Evolutionary conservation across 805 yeast species (phyloP).

Genomic region (Starmerella powellii): DNA sequence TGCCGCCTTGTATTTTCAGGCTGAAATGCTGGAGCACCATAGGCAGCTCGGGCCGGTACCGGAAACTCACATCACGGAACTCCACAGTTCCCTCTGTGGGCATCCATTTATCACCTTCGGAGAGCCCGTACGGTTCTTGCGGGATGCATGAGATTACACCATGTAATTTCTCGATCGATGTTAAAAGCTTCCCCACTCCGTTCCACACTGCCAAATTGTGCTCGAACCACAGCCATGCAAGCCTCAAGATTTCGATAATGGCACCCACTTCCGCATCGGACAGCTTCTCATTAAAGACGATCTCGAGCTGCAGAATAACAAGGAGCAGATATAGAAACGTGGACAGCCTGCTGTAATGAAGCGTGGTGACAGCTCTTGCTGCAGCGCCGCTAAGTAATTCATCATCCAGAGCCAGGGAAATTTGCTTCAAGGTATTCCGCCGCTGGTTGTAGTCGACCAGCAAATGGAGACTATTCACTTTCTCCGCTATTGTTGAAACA

Average conservation of each 20-base stretch:
- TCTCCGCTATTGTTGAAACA: slow-evolving; percentile 1
- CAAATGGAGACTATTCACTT: slow-evolving; percentile 2
- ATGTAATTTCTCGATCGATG: slow-evolving; percentile 32
- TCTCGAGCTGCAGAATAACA: background rate
- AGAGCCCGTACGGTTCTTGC: background rate
- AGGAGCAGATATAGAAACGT: background rate
- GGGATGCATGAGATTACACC: background rate
- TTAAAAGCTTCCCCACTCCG: background rate
- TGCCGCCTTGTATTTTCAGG: slow-evolving; percentile 40
- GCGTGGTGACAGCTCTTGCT: background rate
- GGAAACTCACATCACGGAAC: slow-evolving; percentile 44
- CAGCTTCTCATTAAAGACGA: background rate
- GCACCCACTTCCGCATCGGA: slow-evolving; percentile 1
- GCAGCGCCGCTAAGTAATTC: background rate
- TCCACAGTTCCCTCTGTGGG: slow-evolving; percentile 47
- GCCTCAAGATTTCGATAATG: background rate
- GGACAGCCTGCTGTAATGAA: background rate
- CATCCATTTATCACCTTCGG: slow-evolving; percentile 33
- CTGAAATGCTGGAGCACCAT: slow-evolving; percentile 46
- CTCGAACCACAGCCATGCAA: background rate
- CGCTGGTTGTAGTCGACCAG: slow-evolving; percentile 3
- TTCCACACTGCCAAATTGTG: background rate
- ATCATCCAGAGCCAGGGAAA: slow-evolving; percentile 1
- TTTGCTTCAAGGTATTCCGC: background rate
- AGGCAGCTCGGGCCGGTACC: slow-evolving; percentile 55